Percentiles rank a stretch among this genome's conserved stretches.
Evolutionary conservation across 2,329 filamentous ascomycete genomes (phyloP).

Genomic region (Rugonectria rugulosa): DNA sequence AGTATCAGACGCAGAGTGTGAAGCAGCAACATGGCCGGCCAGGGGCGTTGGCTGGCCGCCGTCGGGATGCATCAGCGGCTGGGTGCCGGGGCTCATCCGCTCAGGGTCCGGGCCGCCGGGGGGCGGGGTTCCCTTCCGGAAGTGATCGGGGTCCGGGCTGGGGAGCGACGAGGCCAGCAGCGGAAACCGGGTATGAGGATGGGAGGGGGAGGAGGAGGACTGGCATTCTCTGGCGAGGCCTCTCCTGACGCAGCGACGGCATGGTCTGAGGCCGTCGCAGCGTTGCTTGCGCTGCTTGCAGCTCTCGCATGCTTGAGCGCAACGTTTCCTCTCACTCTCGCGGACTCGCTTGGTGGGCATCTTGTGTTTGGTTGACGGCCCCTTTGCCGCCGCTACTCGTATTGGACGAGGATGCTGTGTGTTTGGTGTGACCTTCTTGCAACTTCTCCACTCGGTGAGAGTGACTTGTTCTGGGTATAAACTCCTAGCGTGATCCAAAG

Average conservation of each 20-base stretch:
- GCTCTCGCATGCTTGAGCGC: constrained; percentile 36
- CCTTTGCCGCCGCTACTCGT: constrained; percentile 4
- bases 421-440: not conserved
- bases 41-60: constrained; percentile 3
- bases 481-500: not conserved
- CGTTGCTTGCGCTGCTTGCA: constrained; percentile 38
- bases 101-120: constrained; percentile 21
- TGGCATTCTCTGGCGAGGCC: constrained; percentile 34
- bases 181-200: constrained; percentile 18
- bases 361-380: not conserved
- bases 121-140: constrained; percentile 11
- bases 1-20: constrained; percentile 1
- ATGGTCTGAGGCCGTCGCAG: constrained; percentile 34
- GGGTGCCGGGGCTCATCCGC: constrained; percentile 25
- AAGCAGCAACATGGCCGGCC: not conserved
- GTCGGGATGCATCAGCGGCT: constrained; percentile 11
- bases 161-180: constrained; percentile 36
- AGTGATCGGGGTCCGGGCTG: constrained; percentile 33
- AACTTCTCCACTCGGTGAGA: not conserved
- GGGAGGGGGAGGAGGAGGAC: not conserved
- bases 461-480: not conserved
- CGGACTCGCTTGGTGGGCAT: constrained; percentile 39
- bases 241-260: constrained; percentile 35
- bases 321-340: constrained; percentile 34
- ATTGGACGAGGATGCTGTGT: not conserved